Evolutionary conservation across 192 early-diverging fungal genomes (phyloP), one percentile per base, ranked within the genome.

Genomic region (Entrophospora sp.): DNA sequence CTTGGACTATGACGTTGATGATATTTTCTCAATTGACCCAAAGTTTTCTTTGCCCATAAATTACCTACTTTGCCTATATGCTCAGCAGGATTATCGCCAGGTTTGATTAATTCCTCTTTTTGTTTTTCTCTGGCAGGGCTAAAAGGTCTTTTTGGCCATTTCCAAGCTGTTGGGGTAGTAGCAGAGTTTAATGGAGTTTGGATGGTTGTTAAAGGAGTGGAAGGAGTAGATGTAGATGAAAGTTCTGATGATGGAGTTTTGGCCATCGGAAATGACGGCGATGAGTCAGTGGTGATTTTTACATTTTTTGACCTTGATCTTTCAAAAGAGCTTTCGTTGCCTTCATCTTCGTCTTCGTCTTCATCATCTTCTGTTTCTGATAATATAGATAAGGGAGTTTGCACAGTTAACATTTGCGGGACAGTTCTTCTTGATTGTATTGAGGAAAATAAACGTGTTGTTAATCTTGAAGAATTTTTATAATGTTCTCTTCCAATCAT

Each of bases 31-130:
- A 66, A 66, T 55, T 66, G 64, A 40, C 52, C 64, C 42, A 66
- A 55, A 12, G 64, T 66, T 28, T 66, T 66, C 55, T 66, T 66
- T 8, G 49, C 51, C 64, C 64, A 66, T 38, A 42, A 18, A 31
- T 66, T 62, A 22, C 51, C 64, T 28, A 66, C 64, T 40, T 66
- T 66, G 14, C 64, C 64, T 27, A 66, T 66, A 55, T 66, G 64
- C n/a, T 55, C 51, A 1, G 64, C 18, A 1, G 64, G 64, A 44
- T 66, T 36, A 55, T 66, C 64, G 28, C 30, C 24, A 18, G 64
- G 30, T 16, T 52, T 20, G 1, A 1, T 3, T 31, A 12, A 7
- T 34, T 22, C 8, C n/a, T 43, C 51, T 42, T 34, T 37, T 10
- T 30, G 6, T 22, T 66, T 66, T 4, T 63, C 61, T 63, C 31